Evolutionary conservation across 2,329 filamentous ascomycete species (phyloP).

Genomic region (Orbilia quercus): DNA sequence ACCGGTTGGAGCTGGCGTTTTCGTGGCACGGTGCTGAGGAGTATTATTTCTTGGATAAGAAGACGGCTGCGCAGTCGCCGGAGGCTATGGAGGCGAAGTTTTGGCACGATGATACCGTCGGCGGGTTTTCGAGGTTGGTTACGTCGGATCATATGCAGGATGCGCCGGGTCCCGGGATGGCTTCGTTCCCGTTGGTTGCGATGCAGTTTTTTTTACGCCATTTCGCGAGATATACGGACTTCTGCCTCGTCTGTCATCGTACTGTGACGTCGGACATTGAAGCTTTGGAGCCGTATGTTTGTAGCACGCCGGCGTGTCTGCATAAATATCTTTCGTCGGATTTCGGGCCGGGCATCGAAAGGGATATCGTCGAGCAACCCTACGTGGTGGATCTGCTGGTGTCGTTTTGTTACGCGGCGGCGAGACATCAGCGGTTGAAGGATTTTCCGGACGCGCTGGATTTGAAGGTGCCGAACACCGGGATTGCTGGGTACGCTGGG

Average conservation of each 20-base stretch:
- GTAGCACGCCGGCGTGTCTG: slow-evolving; percentile 77
- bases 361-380: slow-evolving; percentile 82
- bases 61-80: slow-evolving; percentile 6
- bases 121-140: slow-evolving; percentile 43
- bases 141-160: slow-evolving; percentile 65
- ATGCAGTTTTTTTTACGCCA: slow-evolving; percentile 75
- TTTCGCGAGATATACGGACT: slow-evolving; percentile 82
- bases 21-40: slow-evolving; percentile 76
- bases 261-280: slow-evolving; percentile 74
- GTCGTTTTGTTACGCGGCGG: slow-evolving; percentile 79
- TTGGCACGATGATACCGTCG: slow-evolving; percentile 57
- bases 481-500: slow-evolving; percentile 26
- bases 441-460: slow-evolving; percentile 71
- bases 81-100: slow-evolving; percentile 54
- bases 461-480: slow-evolving; percentile 62
- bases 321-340: slow-evolving; percentile 92
- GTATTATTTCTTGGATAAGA: slow-evolving; percentile 63
- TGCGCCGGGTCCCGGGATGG: slow-evolving; percentile 62
- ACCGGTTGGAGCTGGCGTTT: slow-evolving; percentile 68
- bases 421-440: slow-evolving; percentile 64
- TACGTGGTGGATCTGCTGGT: slow-evolving; percentile 85
- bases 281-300: slow-evolving; percentile 82
- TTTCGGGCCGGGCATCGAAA: slow-evolving; percentile 84
- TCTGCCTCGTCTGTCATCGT: slow-evolving; percentile 85
- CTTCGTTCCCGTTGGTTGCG: slow-evolving; percentile 69